A percentile compares a stretch with the other conserved stretches of the same genome.
These are phyloP conservation scores for Erythrobasidium hasegawianum DNA, from an alignment of 1,284 basidiomycete genomes.

Conservation along the genomic window DNA sequence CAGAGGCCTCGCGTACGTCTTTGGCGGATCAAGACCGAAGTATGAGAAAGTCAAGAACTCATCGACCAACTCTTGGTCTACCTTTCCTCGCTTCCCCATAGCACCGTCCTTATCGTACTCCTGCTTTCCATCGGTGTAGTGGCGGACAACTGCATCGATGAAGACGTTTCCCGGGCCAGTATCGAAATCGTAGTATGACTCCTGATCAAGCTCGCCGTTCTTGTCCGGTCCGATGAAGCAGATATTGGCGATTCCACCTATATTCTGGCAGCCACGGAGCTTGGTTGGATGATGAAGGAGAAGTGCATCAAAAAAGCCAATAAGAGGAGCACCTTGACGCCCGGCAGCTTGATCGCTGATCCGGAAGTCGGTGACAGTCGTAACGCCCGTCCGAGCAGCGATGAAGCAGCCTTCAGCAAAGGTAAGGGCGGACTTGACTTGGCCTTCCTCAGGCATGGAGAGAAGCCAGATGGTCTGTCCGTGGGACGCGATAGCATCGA, in stretches of 20 bases:
- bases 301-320: conserved; percentile 40
- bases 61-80: conserved; percentile 41
- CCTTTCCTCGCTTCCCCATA: conserved; percentile 40
- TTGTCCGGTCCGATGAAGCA: conserved; percentile 39
- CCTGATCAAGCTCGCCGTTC: conserved; percentile 23
- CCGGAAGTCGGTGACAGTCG: conserved; percentile 39
- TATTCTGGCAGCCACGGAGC: conserved; percentile 41
- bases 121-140: conserved; percentile 37
- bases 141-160: conserved; percentile 39
- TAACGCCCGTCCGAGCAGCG: conserved; percentile 37
- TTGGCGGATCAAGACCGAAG: conserved; percentile 41
- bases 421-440: conserved; percentile 42
- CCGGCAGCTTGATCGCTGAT: conserved; percentile 38
- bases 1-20: conserved; percentile 30
- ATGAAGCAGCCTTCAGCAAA: conserved; percentile 42
- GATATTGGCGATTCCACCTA: conserved; percentile 43
- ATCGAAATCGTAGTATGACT: conserved; percentile 41
- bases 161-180: conserved; percentile 41
- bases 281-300: conserved; percentile 40
- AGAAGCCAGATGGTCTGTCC: conserved; percentile 46
- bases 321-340: conserved; percentile 38
- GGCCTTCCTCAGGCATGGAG: conserved; percentile 44
- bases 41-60: conserved; percentile 38
- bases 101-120: conserved; percentile 40
- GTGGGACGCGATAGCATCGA: conserved; percentile 43